Conservation (phyloP, 257 asterid genomes). For the Nicotiana tomentosiformis region DNA sequence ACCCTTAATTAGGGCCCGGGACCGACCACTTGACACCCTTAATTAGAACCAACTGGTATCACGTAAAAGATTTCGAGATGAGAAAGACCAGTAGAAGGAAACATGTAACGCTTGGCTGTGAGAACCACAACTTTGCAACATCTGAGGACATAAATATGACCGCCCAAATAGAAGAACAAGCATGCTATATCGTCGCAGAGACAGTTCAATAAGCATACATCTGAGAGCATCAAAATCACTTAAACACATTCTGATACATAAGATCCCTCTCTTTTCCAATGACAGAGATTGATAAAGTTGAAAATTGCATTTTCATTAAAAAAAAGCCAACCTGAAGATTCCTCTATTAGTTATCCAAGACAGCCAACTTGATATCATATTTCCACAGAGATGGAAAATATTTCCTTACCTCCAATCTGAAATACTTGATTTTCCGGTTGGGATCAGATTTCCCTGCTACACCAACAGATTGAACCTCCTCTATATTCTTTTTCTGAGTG, state of each 20-base stretch:
- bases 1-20: no score
- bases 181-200: neutral
- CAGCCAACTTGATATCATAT: neutral
- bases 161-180: neutral
- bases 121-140: neutral
- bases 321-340: neutral
- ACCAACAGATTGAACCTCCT: conserved; percentile 93
- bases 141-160: neutral
- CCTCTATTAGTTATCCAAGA: neutral
- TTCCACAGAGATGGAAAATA: neutral
- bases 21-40: no score
- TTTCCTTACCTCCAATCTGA: conserved; percentile 66
- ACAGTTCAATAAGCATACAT: neutral
- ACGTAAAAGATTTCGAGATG: neutral
- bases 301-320: neutral
- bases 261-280: neutral
- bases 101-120: neutral
- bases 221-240: neutral
- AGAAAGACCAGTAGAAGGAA: neutral
- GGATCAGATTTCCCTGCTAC: conserved; percentile 69
- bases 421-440: conserved; percentile 57
- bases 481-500: conserved; percentile 66
- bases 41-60: neutral
- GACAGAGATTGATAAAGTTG: neutral
- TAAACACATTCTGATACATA: neutral